Evolutionary conservation across 352 stramenopile genomes (phyloP).

Genomic region (Stramenopiles sp.): DNA sequence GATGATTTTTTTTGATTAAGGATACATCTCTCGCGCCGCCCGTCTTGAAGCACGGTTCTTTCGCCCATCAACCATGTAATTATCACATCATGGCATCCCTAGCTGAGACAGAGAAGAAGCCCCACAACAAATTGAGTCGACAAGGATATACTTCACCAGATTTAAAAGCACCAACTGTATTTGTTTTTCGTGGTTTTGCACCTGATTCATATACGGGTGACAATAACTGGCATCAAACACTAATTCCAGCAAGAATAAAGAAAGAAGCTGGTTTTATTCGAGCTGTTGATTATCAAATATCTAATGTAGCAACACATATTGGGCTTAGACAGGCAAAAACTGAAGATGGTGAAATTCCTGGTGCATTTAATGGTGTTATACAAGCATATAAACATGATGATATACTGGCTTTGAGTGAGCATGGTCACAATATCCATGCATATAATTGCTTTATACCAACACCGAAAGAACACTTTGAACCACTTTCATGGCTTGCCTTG

Average conservation of each 20-base stretch:
- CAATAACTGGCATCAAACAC: not conserved
- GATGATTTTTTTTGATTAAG: no score
- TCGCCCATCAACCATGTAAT: no score
- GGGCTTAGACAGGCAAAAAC: not conserved
- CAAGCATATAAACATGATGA: not conserved
- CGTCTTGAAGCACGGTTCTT: no score
- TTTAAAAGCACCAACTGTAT: not conserved
- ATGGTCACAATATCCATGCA: not conserved
- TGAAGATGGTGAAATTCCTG: not conserved
- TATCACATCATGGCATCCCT: not conserved
- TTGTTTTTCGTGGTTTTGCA: not conserved
- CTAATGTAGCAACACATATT: not conserved
- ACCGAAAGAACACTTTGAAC: not conserved
- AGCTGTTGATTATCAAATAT: not conserved
- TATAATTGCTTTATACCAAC: not conserved
- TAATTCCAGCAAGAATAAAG: not conserved
- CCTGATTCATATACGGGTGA: not conserved
- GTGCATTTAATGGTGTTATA: not conserved
- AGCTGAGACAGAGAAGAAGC: no score
- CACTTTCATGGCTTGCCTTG: not conserved
- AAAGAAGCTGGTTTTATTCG: not conserved
- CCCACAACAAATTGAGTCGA: not conserved
- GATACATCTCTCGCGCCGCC: no score
- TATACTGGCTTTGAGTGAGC: not conserved
- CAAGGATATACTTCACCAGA: not conserved